These are phyloP conservation scores for Spergularia azorica DNA, from an alignment of 179 eudicot species.

Conservation along the genomic window DNA sequence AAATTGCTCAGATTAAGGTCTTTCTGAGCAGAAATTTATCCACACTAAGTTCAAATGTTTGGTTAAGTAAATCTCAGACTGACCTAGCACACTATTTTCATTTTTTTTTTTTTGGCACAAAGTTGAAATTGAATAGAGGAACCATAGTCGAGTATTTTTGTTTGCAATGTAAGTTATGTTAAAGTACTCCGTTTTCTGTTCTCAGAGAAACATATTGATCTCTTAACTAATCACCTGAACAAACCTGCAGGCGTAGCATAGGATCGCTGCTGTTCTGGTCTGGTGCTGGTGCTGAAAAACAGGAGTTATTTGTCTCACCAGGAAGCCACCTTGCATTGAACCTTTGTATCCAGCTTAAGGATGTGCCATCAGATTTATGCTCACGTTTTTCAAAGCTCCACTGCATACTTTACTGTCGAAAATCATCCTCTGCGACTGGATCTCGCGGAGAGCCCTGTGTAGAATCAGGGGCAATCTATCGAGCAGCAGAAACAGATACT, in stretches of 20 bases:
- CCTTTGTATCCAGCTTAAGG: slow-evolving; percentile 69
- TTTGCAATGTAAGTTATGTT: too few species aligned
- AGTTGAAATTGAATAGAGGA: too few species aligned
- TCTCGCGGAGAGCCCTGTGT: slow-evolving; percentile 22
- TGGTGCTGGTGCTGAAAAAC: slow-evolving; percentile 36
- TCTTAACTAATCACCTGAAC: neutral
- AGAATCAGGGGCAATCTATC: slow-evolving; percentile 31
- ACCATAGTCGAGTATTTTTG: too few species aligned
- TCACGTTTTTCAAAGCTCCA: slow-evolving; percentile 44
- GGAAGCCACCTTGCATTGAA: slow-evolving; percentile 61
- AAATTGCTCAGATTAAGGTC: neutral
- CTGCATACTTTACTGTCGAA: slow-evolving; percentile 63
- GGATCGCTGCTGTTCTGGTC: slow-evolving; percentile 53
- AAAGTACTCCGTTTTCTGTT: neutral
- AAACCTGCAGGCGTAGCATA: slow-evolving; percentile 55
- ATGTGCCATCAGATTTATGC: slow-evolving; percentile 40
- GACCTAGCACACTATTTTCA: too few species aligned
- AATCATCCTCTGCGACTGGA: slow-evolving; percentile 27
- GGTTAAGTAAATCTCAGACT: too few species aligned
- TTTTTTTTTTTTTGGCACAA: too few species aligned
- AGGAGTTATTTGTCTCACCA: slow-evolving; percentile 35
- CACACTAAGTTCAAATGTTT: too few species aligned
- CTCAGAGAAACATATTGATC: neutral
- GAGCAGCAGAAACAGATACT: slow-evolving; percentile 47
- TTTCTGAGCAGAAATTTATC: too few species aligned